These are phyloP conservation scores for Hericium rajendrae DNA, from an alignment of 768 basidiomycete species.

Conservation along the genomic window DNA sequence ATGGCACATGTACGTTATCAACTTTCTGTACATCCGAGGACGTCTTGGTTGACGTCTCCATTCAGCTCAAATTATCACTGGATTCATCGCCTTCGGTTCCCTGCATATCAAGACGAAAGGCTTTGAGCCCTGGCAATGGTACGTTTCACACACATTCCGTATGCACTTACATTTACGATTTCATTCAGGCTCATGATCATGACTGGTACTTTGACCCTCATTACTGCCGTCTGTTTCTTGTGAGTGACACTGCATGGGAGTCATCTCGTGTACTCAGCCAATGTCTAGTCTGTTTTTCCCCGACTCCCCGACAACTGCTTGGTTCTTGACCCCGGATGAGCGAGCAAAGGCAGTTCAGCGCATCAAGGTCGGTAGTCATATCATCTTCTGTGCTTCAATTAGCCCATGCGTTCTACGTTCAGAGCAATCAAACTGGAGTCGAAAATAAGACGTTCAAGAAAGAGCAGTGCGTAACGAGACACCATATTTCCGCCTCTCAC, in stretches of 20 bases:
- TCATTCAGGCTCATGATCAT: constrained; percentile 55
- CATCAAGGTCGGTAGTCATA: constrained; percentile 38
- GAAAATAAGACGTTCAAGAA: constrained; percentile 78
- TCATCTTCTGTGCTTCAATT: background rate
- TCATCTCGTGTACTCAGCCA: background rate
- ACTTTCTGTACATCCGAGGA: background rate
- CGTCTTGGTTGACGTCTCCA: background rate
- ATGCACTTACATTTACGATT: background rate
- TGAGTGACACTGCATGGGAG: constrained; percentile 15
- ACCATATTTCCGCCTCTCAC: too few species aligned
- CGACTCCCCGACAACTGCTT: constrained; percentile 64
- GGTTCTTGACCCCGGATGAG: constrained; percentile 64
- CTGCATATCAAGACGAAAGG: constrained; percentile 47
- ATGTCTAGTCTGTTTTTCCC: constrained; percentile 53
- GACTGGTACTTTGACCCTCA: constrained; percentile 49
- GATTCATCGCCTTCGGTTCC: constrained; percentile 58
- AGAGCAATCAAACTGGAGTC: constrained; percentile 73
- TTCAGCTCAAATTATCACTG: constrained; percentile 59
- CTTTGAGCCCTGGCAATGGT: constrained; percentile 73
- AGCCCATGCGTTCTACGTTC: background rate
- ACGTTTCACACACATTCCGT: constrained; percentile 2
- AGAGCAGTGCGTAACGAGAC: constrained; percentile 48
- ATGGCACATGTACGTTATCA: constrained; percentile 43
- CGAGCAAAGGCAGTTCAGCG: constrained; percentile 52
- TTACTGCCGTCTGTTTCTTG: constrained; percentile 47